Evolutionary conservation across 306 rosid species (phyloP), one percentile per base, ranked within the genome.

Genomic region (Citrullus colocynthis): DNA sequence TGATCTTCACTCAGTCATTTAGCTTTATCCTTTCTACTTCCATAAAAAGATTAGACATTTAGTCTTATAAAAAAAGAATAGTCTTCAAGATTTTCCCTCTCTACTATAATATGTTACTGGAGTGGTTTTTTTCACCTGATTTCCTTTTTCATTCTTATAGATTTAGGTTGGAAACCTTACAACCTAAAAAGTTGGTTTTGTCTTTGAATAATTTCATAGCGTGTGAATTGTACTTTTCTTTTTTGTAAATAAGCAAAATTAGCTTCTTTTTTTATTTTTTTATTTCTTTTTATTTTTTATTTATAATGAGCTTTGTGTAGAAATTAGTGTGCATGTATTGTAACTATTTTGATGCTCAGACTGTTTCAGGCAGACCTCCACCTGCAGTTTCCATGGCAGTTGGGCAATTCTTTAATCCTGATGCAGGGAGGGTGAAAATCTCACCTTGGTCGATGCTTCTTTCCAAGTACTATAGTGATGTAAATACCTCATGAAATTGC

Each of bases 311-410:
- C 45, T 18, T 8, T 34, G 20, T 74, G 49, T 55, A 74, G 16
- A 16, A 48, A 16, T 15, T 77, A 74, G 74, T 82, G 78, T 69
- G 58, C 57, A 70, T 80, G 32, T 81, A 57, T 80, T 72, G 39
- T 88, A 86, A 87, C 88, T 78, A 76, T 85, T 85, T 72, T 79
- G 76, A 82, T 88, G 78, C 69, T 83, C 97, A 96, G 99, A 83
- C 93, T 84, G 80, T 96, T 89, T 91, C 99, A 87, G 99, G 97
- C 75, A 96, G 99, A 85, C 99, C 99, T 80, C 97, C 97, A 49
- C 99, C 98, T 64, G 97, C 99, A 61, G 91, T 89, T 82, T 92
- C 99, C 81, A 96, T 96, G 99, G 99, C 97, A 63, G 98, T 96
- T 83, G 99, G 99, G 82, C 97, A 96, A 86, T 96, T 96, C 86